phyloP scores from a whole-genome alignment of 148 eudicot species.

The Gaultheria prostrata region DNA sequence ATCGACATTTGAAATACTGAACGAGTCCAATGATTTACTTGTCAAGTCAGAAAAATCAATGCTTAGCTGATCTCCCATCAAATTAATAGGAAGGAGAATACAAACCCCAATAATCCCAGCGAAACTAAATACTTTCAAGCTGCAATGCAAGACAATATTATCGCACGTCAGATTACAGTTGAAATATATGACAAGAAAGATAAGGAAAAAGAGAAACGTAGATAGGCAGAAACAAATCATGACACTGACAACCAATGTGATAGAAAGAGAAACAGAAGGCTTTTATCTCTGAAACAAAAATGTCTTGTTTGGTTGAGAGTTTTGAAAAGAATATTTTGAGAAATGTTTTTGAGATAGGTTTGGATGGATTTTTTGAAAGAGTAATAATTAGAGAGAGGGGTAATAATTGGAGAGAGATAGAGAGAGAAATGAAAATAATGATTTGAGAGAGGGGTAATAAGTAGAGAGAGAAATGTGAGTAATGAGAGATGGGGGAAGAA shows the following conservation, averaged over 20 bases:
- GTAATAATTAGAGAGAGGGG: too few species aligned
- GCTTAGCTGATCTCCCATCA: conserved; percentile 55
- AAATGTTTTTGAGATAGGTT: too few species aligned
- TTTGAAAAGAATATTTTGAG: too few species aligned
- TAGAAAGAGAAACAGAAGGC: neutral
- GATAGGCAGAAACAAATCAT: neutral
- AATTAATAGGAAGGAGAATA: conserved; percentile 70
- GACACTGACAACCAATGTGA: neutral
- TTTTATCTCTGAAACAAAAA: neutral
- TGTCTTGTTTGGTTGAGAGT: too few species aligned
- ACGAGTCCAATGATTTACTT: conserved; percentile 65
- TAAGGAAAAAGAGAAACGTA: neutral
- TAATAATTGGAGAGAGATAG: too few species aligned
- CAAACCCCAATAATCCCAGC: conserved; percentile 56
- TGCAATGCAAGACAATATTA: conserved; percentile 31
- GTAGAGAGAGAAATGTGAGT: too few species aligned
- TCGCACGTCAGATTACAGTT: neutral
- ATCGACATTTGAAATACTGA: conserved; percentile 77
- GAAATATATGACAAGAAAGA: conserved; percentile 4
- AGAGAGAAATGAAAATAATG: too few species aligned
- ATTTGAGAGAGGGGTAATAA: too few species aligned
- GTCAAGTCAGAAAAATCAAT: conserved; percentile 60
- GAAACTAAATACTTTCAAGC: conserved; percentile 53
- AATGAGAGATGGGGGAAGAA: too few species aligned
- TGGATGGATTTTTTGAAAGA: too few species aligned